A percentile compares a stretch with the other conserved stretches of the same genome.
These are phyloP conservation scores for Didymella segeticola DNA, from an alignment of 2,329 filamentous ascomycete genomes.

Conservation along the genomic window DNA sequence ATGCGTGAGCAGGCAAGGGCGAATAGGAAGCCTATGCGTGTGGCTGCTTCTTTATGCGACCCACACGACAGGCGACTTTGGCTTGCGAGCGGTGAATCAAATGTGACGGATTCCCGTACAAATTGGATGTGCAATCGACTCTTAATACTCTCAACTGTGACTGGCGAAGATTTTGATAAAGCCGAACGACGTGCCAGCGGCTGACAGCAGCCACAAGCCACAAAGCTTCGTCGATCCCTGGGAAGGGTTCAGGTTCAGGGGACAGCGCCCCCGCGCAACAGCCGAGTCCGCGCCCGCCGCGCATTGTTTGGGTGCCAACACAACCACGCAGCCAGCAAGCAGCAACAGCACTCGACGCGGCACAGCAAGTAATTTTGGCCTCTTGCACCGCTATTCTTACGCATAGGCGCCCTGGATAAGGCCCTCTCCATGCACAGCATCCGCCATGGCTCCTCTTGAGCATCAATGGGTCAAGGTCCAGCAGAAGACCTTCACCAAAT, in stretches of 20 bases:
- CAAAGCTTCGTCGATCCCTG: conserved; percentile 16
- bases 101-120: conserved; percentile 1
- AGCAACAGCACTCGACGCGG: conserved; percentile 16
- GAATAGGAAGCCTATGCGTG: conserved; percentile 11
- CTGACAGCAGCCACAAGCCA: conserved; percentile 18
- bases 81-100: conserved; percentile 4
- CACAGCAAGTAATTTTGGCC: conserved; percentile 13
- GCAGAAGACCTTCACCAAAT: conserved; percentile 99
- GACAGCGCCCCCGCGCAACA: conserved; percentile 31
- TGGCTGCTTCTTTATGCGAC: conserved; percentile 13
- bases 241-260: conserved; percentile 22
- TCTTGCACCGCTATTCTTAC: conserved; percentile 32
- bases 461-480: conserved; percentile 79
- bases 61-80: conserved; percentile 17
- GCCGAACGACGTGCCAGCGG: conserved; percentile 14
- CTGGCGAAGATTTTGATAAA: conserved; percentile 8
- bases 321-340: conserved; percentile 33
- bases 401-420: conserved; percentile 19
- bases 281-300: conserved; percentile 37
- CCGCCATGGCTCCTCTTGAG: conserved; percentile 58
- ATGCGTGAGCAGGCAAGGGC: conserved; percentile 24
- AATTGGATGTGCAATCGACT: not conserved
- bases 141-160: conserved; percentile 7
- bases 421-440: conserved; percentile 37
- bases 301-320: conserved; percentile 41